Conservation (phyloP, 1,139 yeast genomes). For the Diutina siamensis region DNA sequence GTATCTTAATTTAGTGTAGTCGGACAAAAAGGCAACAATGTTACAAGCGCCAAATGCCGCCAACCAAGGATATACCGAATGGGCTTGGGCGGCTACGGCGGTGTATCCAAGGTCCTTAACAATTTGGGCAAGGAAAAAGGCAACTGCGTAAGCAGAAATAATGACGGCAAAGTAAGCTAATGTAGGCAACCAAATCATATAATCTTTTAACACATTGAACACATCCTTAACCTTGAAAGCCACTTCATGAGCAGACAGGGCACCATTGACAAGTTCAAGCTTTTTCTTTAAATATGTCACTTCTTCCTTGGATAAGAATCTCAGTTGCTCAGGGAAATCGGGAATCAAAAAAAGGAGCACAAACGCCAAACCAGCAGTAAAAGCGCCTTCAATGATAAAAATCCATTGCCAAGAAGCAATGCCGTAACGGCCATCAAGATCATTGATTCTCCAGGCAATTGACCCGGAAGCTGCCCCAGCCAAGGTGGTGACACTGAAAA, state of each 20-base stretch:
- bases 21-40: constrained; percentile 37
- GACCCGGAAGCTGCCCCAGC: constrained; percentile 5
- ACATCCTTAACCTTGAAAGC: neutral
- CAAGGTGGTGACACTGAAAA: neutral
- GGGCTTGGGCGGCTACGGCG: constrained; percentile 51
- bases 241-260: constrained; percentile 5
- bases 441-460: neutral
- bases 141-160: constrained; percentile 62
- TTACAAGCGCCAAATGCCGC: constrained; percentile 47
- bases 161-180: constrained; percentile 51
- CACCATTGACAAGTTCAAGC: neutral
- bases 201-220: constrained; percentile 6
- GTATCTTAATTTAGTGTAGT: constrained; percentile 31
- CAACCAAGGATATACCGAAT: constrained; percentile 67
- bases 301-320: neutral
- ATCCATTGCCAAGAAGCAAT: constrained; percentile 6
- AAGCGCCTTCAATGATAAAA: constrained; percentile 5
- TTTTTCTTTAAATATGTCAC: neutral
- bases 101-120: constrained; percentile 46
- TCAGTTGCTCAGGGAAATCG: constrained; percentile 3
- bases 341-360: neutral
- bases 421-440: constrained; percentile 4
- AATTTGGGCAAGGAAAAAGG: constrained; percentile 58
- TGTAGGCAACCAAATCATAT: constrained; percentile 42
- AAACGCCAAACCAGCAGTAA: constrained; percentile 5